Conservation (phyloP, 768 basidiomycete species). For the Collybia sp. region DNA sequence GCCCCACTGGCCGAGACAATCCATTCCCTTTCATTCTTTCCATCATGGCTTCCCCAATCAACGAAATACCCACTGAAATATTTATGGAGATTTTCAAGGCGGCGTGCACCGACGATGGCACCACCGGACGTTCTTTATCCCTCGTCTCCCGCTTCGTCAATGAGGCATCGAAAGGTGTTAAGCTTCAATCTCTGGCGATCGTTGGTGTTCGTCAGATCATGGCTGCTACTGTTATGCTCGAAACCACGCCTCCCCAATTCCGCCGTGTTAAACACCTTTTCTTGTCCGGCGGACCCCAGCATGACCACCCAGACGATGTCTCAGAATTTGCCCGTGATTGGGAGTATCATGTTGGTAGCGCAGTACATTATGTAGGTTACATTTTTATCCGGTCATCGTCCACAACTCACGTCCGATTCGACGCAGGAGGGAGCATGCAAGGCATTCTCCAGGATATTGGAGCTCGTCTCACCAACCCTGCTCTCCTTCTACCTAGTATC, state of each 20-base stretch:
- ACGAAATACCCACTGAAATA: conserved; percentile 20
- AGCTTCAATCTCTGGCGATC: conserved; percentile 24
- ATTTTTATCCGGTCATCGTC: too few relatives aligned
- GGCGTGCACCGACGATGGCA: conserved; percentile 30
- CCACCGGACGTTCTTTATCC: conserved; percentile 29
- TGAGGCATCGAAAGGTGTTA: conserved; percentile 16
- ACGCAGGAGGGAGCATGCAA: conserved; percentile 6
- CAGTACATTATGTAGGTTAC: too few relatives aligned
- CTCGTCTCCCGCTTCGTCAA: conserved; percentile 26
- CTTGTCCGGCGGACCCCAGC: conserved; percentile 15
- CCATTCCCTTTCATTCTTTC: neutral
- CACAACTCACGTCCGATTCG: neutral
- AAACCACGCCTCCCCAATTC: conserved; percentile 11
- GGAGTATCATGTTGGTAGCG: conserved; percentile 6
- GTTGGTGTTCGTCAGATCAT: conserved; percentile 18
- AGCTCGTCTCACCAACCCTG: conserved; percentile 15
- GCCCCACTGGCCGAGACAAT: too few relatives aligned
- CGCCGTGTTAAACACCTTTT: conserved; percentile 23
- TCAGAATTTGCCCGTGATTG: neutral
- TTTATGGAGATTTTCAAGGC: conserved; percentile 22
- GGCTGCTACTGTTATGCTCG: conserved; percentile 17
- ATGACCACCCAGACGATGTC: conserved; percentile 4
- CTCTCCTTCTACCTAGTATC: conserved; percentile 18
- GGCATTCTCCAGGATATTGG: conserved; percentile 14
- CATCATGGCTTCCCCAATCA: conserved; percentile 1